Evolutionary conservation across 371 early-diverging fungal species (phyloP), one percentile per base, ranked within the genome.

Genomic region (Rhizomucor miehei): DNA sequence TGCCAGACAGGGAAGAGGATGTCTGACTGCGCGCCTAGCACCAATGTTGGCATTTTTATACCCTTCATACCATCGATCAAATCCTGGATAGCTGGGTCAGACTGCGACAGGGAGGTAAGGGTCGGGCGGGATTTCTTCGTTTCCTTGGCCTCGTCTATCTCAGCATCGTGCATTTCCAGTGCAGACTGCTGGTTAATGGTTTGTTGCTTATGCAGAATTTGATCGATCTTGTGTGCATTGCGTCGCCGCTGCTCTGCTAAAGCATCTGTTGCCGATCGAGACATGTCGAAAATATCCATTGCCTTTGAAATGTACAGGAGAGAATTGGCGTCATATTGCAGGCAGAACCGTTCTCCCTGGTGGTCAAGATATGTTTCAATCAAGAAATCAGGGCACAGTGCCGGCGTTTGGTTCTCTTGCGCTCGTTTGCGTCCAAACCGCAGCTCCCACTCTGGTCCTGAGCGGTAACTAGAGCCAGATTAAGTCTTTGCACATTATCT

Each of bases 221-320:
- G 41, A 41, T 73, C 67, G 3, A 73, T 25, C 25, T 67, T 70
- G 16, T 57, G 57, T 6, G 44, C 48, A 48, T 77, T 80, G 6
- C 58, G 57, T 19, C 71, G 60, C 38, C 88, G 74, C 47, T 80
- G 80, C 3, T 62, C 35, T 1, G 56, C 57, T 1, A 89, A 66
- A 38, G 71, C 66, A 10, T 69, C 63, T 0, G 77, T 63, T 23
- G 74, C 63, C 5, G 86, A 80, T 1, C 67, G 65, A 16, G 88
- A 87, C 79, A 97, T 86, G 69, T 97, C 96, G 76, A 95, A 97
- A 83, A 96, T 84, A 63, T 97, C 98, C 97, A 96, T 96, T 25
- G 97, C 96, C 65, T 96, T 95, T 46, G 93, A 93, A 29, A 97
- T 87, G 62, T 95, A 97, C 4, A 97, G 64, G 13, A 96, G 69